Evolutionary conservation across 495 filamentous ascomycete species (phyloP), one percentile per base, ranked within the genome.

Genomic region (Aspergillus ostianus): DNA sequence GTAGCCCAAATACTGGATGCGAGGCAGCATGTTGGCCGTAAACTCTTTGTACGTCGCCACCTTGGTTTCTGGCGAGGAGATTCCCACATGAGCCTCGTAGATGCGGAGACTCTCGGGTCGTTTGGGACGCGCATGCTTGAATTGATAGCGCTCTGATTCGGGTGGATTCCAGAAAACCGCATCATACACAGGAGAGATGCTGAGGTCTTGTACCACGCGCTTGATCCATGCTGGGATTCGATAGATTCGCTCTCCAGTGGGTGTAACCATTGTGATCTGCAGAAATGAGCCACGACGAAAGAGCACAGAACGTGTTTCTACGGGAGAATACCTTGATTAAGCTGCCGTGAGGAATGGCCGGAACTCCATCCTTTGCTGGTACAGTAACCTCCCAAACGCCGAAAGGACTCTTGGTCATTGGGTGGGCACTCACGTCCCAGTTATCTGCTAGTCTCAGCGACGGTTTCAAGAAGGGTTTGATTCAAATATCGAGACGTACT

Each of bases 1-100:
- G 77, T 98, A 98, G 56, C 93, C 94, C 56, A 97, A 81, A 65
- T 84, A 79, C 67, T 92, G 87, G 76, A 98, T 97, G 60, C 93
- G 87, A 9, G 93, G 92, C 8, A 98, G 83, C 83, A 94, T 89
- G 72, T 89, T 90, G 65, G 85, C 82, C 17, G 95, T 98, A 76
- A 98, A 98, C 74, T 98, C 91, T 72, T 96, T 96, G 82, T 96
- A 98, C 8, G 92, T 95, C 18, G 93, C 82, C 32, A 98, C 90
- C 58, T 82, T 85, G 51, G 87, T 85, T 63, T 98, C 94, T 1
- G 92, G 92, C 5, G 92, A 95, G 12, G 92, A 96, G 68, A 98
- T 98, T 51, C 94, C 94, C 54, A 98, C 92, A 73, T 98, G 94
- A 13, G 95, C 95, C 75, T 98, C 94, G 73, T 98, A 98, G 49